Percentiles rank a stretch among this genome's conserved stretches.
Evolutionary conservation across 805 yeast species (phyloP).

Genomic region (Lachancea dasiensis): DNA sequence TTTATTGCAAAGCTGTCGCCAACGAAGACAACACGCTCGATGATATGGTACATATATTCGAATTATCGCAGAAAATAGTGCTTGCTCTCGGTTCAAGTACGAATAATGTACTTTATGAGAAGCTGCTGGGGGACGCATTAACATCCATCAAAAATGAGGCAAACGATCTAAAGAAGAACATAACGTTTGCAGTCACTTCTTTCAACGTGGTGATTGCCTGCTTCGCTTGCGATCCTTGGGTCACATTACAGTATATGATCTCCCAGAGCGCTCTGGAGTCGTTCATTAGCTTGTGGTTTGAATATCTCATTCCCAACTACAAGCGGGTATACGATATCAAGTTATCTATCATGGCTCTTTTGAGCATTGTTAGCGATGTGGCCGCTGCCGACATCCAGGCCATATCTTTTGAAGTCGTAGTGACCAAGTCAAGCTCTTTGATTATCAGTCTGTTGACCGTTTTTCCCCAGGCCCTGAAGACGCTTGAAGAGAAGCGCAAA

Average conservation of each 20-base stretch:
- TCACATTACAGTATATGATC: conserved; percentile 47
- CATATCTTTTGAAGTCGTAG: conserved; percentile 33
- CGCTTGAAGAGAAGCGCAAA: conserved; percentile 56
- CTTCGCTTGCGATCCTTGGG: conserved; percentile 52
- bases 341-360: conserved; percentile 60
- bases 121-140: conserved; percentile 41
- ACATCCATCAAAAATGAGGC: conserved; percentile 28
- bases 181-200: conserved; percentile 31
- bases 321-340: conserved; percentile 78
- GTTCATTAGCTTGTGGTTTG: conserved; percentile 45
- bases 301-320: conserved; percentile 40
- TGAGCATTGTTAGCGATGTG: conserved; percentile 40
- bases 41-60: conserved; percentile 55
- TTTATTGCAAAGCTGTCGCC: conserved; percentile 40
- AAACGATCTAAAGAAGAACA: conserved; percentile 21
- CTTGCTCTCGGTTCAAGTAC: conserved; percentile 46
- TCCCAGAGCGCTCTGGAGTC: conserved; percentile 39
- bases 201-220: conserved; percentile 58
- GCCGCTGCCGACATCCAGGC: conserved; percentile 27
- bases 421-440: conserved; percentile 46
- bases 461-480: conserved; percentile 66
- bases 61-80: conserved; percentile 57
- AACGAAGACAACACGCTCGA: conserved; percentile 46
- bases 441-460: conserved; percentile 49
- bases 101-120: conserved; percentile 41